phyloP scores from a whole-genome alignment of 352 stramenopile genomes.

The Globisporangium spiculum region DNA sequence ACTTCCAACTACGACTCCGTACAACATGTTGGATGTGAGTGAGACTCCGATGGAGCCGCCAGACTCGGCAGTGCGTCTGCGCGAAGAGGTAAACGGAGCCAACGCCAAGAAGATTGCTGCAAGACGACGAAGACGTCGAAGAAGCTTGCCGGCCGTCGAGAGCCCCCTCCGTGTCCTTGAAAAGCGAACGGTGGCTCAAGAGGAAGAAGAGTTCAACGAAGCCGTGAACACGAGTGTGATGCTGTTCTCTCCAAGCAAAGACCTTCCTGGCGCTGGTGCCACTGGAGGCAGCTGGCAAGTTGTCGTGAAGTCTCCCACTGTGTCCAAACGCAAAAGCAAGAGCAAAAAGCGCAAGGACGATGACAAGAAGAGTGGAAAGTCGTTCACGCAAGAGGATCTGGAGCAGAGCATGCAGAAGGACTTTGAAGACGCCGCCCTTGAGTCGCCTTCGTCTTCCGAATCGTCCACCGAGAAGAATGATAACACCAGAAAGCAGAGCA shows the following conservation, averaged over 20 bases:
- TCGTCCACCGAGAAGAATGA: slow-evolving; percentile 21
- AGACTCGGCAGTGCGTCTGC: slow-evolving; percentile 23
- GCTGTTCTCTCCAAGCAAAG: slow-evolving; percentile 58
- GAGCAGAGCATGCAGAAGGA: slow-evolving; percentile 67
- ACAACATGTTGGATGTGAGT: slow-evolving; percentile 35
- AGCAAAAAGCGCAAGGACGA: slow-evolving; percentile 13
- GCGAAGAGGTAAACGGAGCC: slow-evolving; percentile 27
- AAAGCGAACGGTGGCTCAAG: slow-evolving; percentile 29
- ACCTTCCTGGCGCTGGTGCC: slow-evolving; percentile 20
- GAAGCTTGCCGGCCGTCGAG: slow-evolving; percentile 45
- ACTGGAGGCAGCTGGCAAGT: slow-evolving; percentile 44
- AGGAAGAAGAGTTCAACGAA: slow-evolving; percentile 28
- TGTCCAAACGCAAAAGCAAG: slow-evolving; percentile 24
- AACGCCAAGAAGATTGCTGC: slow-evolving; percentile 24
- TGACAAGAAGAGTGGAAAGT: background rate
- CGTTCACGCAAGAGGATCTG: slow-evolving; percentile 54
- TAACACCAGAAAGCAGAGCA: slow-evolving; percentile 22
- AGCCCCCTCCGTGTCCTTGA: slow-evolving; percentile 36
- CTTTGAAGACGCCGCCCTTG: slow-evolving; percentile 31
- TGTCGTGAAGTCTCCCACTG: slow-evolving; percentile 50
- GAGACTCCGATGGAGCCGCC: slow-evolving; percentile 27
- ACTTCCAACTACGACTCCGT: slow-evolving; percentile 18
- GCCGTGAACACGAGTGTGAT: slow-evolving; percentile 1
- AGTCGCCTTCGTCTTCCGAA: slow-evolving; percentile 15
- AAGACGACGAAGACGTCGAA: slow-evolving; percentile 27